Evolutionary conservation across 306 rosid species (phyloP), one percentile per base, ranked within the genome.

Genomic region (Arachis stenosperma): DNA sequence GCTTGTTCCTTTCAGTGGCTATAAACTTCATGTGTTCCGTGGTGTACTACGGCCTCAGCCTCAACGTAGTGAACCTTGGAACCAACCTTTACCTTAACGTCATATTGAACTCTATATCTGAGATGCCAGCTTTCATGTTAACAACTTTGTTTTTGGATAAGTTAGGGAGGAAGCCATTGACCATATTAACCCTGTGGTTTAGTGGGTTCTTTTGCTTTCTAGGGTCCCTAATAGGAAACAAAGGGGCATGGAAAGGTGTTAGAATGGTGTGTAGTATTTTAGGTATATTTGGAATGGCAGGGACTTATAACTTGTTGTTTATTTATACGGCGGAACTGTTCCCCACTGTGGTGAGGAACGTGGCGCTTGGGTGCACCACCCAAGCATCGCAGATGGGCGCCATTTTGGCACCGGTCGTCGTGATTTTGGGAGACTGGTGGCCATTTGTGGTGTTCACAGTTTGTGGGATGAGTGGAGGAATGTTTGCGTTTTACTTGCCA

Each of bases 261-360:
- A 86, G 69, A 39, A 74, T 87, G 92, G 78, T 72, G n/a, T 91
- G 90, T 67, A 92, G 93, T 29, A 14, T 91, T 52, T 51, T 91
- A n/a, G 97, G 97, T 46, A 91, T 91, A 4, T 91, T 91, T 48
- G 97, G 96, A n/a, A 62, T 89, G 97, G 97, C 96, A 0, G 96
- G 96, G 51, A 91, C 96, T 33, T 91, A 91, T 9, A 91, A 91
- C 22, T 41, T 91, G 79, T 30, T 91, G 50, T 91, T 89, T 30
- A 87, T 91, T 41, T 91, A 89, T 61, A 84, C 96, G 2, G 70
- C 90, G 2, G 96, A 91, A 81, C 67, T 89, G 78, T 91, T 91
- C 15, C 96, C 97, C 0, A 91, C 93, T 0, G 96, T 91, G 61
- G 97, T 91, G 30, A 87, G 97, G 76, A 91, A 87, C 15, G 90